Evolutionary conservation across 2,329 filamentous ascomycete genomes (phyloP), one percentile per base, ranked within the genome.

Genomic region (Cylindrodendrum hubeiense): DNA sequence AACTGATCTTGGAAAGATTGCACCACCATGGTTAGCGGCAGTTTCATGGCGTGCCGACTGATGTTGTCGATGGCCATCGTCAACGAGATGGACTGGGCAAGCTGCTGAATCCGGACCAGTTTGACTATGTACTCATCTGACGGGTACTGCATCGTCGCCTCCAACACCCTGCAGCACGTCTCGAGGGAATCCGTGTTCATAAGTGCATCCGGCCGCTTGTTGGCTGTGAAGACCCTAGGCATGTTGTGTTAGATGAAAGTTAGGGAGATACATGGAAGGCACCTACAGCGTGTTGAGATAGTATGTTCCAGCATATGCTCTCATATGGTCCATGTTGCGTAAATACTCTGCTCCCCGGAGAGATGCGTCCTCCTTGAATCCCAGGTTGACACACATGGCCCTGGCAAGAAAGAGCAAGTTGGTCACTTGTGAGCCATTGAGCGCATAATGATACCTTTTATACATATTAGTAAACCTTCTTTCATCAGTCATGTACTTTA

Each of bases 201-300:
- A 52, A 86, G 78, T 1, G 80, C 79, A 67, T 86, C 84, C 0
- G 81, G 80, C 19, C 82, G 79, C 67, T 86, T 86, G 70, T 83
- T 83, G 12, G 81, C 79, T 2, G 79, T 81, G 65, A 83, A 82
- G 26, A 83, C 78, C 5, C 81, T 82, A 49, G 33, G 33, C 12
- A 15, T 44, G 19, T 21, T 15, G 3, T 13, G 19, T 60, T 49
- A 49, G 68, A 2, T 9, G 5, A 24, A 5, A 28, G 26, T 26
- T 7, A 56, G 21, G 28, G 21, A 22, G 10, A 15, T 12, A 13
- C 4, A 7, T 17, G 24, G 13, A 30, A 9, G 30, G 2, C 3
- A 76, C 82, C 71, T 64, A 85, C 83, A 84, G 69, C 7, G 84
- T 84, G 30, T 84, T 83, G 4, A 86, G 68, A 59, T 86, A 87